Percentiles rank a stretch among this genome's conserved stretches.
Evolutionary conservation across 306 rosid genomes (phyloP).

Genomic region (Pterocarpus santalinus): DNA sequence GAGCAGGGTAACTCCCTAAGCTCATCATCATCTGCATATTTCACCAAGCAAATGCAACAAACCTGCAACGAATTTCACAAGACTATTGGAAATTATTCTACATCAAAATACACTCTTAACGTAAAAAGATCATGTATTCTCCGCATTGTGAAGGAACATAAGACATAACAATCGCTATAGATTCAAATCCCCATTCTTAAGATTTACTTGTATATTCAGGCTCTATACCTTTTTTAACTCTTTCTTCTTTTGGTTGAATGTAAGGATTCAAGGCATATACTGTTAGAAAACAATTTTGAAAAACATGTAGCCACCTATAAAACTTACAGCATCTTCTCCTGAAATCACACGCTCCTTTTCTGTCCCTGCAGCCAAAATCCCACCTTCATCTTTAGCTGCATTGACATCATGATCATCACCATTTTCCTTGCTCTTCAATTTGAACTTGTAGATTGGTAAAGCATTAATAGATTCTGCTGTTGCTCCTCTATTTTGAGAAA

Average conservation of each 20-base stretch:
- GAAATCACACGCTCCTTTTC: conserved; percentile 70
- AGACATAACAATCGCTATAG: background rate
- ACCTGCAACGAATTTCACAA: conserved; percentile 49
- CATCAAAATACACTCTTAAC: background rate
- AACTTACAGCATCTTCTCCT: conserved; percentile 87
- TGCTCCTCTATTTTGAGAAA: conserved; percentile 76
- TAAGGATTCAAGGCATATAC: background rate
- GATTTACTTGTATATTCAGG: conserved; percentile 1
- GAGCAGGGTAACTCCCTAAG: conserved; percentile 66
- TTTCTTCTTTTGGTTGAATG: background rate
- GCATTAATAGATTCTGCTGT: conserved; percentile 70
- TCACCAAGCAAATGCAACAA: conserved; percentile 72
- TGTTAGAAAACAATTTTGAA: conserved; percentile 19
- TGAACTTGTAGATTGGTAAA: conserved; percentile 76
- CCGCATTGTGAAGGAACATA: background rate
- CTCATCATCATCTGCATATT: conserved; percentile 65
- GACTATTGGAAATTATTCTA: background rate
- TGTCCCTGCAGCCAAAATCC: conserved; percentile 75
- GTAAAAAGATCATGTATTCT: background rate
- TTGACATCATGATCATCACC: conserved; percentile 49
- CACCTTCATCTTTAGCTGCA: conserved; percentile 59
- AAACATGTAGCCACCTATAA: conserved; percentile 5
- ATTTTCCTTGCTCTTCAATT: conserved; percentile 55
- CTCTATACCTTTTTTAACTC: background rate
- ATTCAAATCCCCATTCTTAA: conserved; percentile 9